Evolutionary conservation across 495 filamentous ascomycete species (phyloP).

Genomic region (Aspergillus egyptiacus): DNA sequence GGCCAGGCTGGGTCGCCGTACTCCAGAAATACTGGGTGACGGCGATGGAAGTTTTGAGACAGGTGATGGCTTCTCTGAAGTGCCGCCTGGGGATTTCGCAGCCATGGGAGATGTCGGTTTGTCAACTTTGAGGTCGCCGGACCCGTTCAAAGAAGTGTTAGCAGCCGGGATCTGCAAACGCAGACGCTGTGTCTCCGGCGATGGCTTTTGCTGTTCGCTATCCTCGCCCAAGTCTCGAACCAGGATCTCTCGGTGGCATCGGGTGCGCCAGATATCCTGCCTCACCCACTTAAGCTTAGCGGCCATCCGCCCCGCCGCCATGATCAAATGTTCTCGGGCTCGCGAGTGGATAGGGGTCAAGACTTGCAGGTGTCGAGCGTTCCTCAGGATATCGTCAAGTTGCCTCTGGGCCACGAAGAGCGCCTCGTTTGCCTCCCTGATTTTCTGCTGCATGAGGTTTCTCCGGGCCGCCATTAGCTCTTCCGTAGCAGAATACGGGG

Average conservation of each 20-base stretch:
- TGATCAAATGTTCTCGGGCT: slow-evolving; percentile 77
- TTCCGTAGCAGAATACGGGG: slow-evolving; percentile 67
- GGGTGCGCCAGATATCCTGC: slow-evolving; percentile 88
- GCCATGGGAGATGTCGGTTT: slow-evolving; percentile 14
- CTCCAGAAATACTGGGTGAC: slow-evolving; percentile 21
- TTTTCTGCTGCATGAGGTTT: slow-evolving; percentile 75
- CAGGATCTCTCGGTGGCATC: slow-evolving; percentile 85
- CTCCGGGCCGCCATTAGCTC: slow-evolving; percentile 76
- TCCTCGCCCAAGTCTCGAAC: slow-evolving; percentile 81
- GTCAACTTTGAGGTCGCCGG: not conserved
- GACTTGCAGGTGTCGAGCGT: slow-evolving; percentile 88
- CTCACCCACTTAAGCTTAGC: slow-evolving; percentile 89
- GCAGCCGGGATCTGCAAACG: slow-evolving; percentile 18
- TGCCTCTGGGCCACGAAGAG: slow-evolving; percentile 64
- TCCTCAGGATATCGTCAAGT: slow-evolving; percentile 75
- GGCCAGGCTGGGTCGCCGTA: slow-evolving; percentile 35
- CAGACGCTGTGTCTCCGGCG: slow-evolving; percentile 18
- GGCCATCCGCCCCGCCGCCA: slow-evolving; percentile 77
- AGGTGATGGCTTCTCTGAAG: slow-evolving; percentile 5
- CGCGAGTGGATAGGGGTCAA: slow-evolving; percentile 81
- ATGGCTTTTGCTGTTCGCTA: slow-evolving; percentile 17
- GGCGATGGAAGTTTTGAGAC: slow-evolving; percentile 14
- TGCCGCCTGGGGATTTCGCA: slow-evolving; percentile 3
- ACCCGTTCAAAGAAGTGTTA: not conserved
- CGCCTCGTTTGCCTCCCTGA: slow-evolving; percentile 77